Percentiles rank a stretch among this genome's conserved stretches.
Evolutionary conservation across 2,329 filamentous ascomycete species (phyloP).

Genomic region (Nigrospora oryzae): DNA sequence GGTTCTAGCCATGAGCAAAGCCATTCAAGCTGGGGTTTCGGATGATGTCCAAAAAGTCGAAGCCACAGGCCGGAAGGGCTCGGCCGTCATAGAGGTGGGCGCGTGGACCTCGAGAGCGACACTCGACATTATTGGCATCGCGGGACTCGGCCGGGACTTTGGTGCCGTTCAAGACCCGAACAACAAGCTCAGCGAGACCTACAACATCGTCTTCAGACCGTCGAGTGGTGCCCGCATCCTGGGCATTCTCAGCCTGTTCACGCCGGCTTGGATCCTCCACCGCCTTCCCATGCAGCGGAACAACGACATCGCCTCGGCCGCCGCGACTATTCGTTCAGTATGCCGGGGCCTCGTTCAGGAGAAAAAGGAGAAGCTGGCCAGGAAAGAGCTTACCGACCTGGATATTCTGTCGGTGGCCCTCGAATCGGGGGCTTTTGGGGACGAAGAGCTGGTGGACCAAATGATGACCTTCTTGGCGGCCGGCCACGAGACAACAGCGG

Average conservation of each 20-base stretch:
- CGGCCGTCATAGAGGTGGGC: constrained; percentile 45
- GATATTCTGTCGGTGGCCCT: constrained; percentile 29
- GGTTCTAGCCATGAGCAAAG: constrained; percentile 49
- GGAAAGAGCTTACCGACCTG: constrained; percentile 29
- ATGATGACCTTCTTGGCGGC: constrained; percentile 34
- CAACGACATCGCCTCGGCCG: constrained; percentile 48
- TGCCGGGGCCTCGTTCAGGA: constrained; percentile 60
- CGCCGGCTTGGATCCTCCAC: constrained; percentile 54
- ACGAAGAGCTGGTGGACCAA: constrained; percentile 28
- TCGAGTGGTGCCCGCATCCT: constrained; percentile 43
- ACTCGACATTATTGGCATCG: constrained; percentile 67
- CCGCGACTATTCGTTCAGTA: constrained; percentile 51
- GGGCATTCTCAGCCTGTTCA: constrained; percentile 48
- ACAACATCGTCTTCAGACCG: constrained; percentile 46
- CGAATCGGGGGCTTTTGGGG: constrained; percentile 26
- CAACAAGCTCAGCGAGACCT: constrained; percentile 50
- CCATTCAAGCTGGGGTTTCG: constrained; percentile 19
- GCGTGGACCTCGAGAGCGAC: constrained; percentile 60
- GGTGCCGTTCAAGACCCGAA: constrained; percentile 52
- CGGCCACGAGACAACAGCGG: constrained; percentile 35
- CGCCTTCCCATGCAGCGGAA: constrained; percentile 65
- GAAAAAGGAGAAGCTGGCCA: constrained; percentile 51
- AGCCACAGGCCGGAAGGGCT: constrained; percentile 22
- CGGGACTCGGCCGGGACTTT: constrained; percentile 66
- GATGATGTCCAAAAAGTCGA: constrained; percentile 7